These are phyloP conservation scores for Ganoderma lingzhi DNA, from an alignment of 1,284 basidiomycete genomes.

Conservation along the genomic window DNA sequence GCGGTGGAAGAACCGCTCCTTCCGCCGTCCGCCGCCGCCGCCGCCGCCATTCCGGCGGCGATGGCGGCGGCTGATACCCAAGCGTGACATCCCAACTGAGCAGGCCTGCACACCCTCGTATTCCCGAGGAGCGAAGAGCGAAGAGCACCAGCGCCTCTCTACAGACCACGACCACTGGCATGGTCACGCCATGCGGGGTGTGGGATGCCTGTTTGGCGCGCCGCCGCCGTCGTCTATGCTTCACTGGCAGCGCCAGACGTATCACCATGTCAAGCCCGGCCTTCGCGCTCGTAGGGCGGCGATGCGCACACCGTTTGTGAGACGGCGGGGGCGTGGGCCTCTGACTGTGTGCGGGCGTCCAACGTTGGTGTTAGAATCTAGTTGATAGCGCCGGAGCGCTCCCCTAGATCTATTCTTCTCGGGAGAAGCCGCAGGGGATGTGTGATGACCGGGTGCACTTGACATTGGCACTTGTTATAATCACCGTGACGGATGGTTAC, in stretches of 20 bases:
- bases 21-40: neutral
- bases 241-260: neutral
- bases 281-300: neutral
- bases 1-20: neutral
- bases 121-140: neutral
- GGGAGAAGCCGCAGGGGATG: neutral
- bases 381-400: neutral
- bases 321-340: neutral
- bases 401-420: neutral
- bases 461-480: neutral
- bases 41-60: neutral
- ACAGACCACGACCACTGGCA: neutral
- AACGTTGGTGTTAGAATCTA: neutral
- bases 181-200: neutral
- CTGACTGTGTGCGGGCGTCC: neutral
- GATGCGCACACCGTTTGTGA: neutral
- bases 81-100: neutral
- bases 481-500: slow-evolving; percentile 4
- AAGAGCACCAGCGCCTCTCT: neutral
- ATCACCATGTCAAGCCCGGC: neutral
- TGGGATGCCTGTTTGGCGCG: neutral
- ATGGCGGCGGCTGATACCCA: neutral
- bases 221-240: neutral
- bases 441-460: slow-evolving; percentile 3
- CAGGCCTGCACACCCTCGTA: neutral